These are phyloP conservation scores for Plasmodium adleri DNA, from an alignment of 169 alveolate genomes.

Conservation along the genomic window DNA sequence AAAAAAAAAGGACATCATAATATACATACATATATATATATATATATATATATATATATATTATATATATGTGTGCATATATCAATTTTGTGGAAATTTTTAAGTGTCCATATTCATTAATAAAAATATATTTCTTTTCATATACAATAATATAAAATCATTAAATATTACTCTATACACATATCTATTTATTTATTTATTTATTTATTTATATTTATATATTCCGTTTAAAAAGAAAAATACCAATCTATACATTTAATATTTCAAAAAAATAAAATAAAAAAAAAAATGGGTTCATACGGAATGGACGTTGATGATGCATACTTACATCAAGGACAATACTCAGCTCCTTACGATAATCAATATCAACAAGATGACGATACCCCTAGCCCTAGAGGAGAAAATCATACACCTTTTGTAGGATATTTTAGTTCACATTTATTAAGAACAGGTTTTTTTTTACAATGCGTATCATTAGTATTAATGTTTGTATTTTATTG, in stretches of 20 bases:
- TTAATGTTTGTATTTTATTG: slow-evolving; percentile 88
- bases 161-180: too few relatives aligned
- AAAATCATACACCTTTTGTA: slow-evolving; percentile 88
- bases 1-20: slow-evolving; percentile 1
- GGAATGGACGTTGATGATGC: slow-evolving; percentile 69
- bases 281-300: slow-evolving; percentile 50
- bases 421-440: slow-evolving; percentile 86
- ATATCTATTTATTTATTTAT: too few relatives aligned
- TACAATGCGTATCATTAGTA: slow-evolving; percentile 85
- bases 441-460: slow-evolving; percentile 84
- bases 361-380: slow-evolving; percentile 83
- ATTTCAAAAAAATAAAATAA: not conserved
- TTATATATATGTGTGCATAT: too few relatives aligned
- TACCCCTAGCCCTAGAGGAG: slow-evolving; percentile 89
- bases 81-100: too few relatives aligned
- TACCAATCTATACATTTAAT: not conserved
- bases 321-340: slow-evolving; percentile 53
- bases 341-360: slow-evolving; percentile 68
- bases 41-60: slow-evolving; percentile 1
- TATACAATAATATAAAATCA: too few relatives aligned
- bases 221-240: too few relatives aligned
- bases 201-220: too few relatives aligned
- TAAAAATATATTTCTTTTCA: too few relatives aligned
- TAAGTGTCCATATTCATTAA: too few relatives aligned
- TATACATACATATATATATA: not conserved